Evolutionary conservation across 2,329 filamentous ascomycete genomes (phyloP).

Genomic region (Setomelanomma holmii): DNA sequence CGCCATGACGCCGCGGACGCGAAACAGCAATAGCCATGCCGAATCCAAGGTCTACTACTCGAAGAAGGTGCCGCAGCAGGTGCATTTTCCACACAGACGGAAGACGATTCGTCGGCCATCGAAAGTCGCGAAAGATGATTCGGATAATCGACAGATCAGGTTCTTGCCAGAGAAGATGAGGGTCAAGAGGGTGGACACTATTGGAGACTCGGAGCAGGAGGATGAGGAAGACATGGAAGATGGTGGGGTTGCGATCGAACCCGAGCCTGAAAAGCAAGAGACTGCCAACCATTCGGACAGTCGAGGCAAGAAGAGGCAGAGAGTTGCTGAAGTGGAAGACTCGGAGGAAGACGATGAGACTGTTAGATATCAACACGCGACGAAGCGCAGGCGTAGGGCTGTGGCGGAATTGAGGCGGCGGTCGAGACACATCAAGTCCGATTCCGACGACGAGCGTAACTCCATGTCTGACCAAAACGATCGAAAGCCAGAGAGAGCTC

Average conservation of each 20-base stretch:
- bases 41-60: slow-evolving; percentile 40
- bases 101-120: slow-evolving; percentile 37
- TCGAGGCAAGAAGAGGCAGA: slow-evolving; percentile 26
- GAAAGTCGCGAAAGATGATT: slow-evolving; percentile 16
- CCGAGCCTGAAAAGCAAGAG: slow-evolving; percentile 1
- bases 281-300: background rate
- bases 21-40: slow-evolving; percentile 32
- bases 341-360: slow-evolving; percentile 11
- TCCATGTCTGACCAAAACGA: background rate
- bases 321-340: slow-evolving; percentile 9
- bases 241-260: background rate
- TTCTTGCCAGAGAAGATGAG: slow-evolving; percentile 40
- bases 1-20: slow-evolving; percentile 37
- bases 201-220: slow-evolving; percentile 23
- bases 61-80: slow-evolving; percentile 39
- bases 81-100: slow-evolving; percentile 34
- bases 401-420: slow-evolving; percentile 8
- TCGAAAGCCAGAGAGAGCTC: slow-evolving; percentile 6
- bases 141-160: slow-evolving; percentile 33
- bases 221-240: slow-evolving; percentile 18
- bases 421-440: slow-evolving; percentile 4
- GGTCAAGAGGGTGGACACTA: slow-evolving; percentile 8
- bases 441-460: slow-evolving; percentile 8
- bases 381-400: no score
- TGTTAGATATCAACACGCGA: no score